Percentiles rank a stretch among this genome's conserved stretches.
Evolutionary conservation across 345 rosid species (phyloP).

Genomic region (Euphorbia lathyris): DNA sequence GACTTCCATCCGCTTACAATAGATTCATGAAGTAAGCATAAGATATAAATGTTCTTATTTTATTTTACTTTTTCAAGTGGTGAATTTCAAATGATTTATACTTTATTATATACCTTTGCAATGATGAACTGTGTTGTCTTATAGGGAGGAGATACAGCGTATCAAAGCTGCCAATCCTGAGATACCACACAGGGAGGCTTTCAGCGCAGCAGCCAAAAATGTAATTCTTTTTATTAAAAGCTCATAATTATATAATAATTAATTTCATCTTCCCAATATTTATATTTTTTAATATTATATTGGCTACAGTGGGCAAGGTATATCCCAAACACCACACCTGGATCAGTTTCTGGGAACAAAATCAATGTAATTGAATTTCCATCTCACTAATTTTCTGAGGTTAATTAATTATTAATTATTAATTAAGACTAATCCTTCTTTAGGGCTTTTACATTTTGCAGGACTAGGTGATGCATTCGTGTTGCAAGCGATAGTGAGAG

Average conservation of each 20-base stretch:
- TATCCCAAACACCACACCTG: constrained; percentile 65
- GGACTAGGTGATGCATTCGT: constrained; percentile 6
- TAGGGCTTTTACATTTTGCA: constrained; percentile 2
- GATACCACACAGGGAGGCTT: constrained; percentile 95
- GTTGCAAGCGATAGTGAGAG: background rate
- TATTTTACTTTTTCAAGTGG: no score
- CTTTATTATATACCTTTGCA: no score
- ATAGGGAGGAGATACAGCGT: constrained; percentile 97
- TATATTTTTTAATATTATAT: background rate
- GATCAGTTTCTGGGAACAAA: constrained; percentile 54
- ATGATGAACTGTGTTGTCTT: background rate
- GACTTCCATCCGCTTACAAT: constrained; percentile 98
- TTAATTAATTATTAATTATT: background rate
- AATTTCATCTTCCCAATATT: background rate
- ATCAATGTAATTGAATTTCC: constrained; percentile 29
- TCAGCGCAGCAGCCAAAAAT: constrained; percentile 94
- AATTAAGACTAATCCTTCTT: background rate
- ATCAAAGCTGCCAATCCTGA: constrained; percentile 94
- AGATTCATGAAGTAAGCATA: constrained; percentile 87
- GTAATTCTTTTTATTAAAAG: constrained; percentile 25
- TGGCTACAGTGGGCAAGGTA: constrained; percentile 83
- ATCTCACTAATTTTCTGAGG: background rate
- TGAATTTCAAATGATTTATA: no score
- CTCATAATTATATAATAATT: background rate
- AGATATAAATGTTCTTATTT: no score